These are phyloP conservation scores for Trichosporon faecale DNA, from an alignment of 1,284 basidiomycete species.

Conservation along the genomic window DNA sequence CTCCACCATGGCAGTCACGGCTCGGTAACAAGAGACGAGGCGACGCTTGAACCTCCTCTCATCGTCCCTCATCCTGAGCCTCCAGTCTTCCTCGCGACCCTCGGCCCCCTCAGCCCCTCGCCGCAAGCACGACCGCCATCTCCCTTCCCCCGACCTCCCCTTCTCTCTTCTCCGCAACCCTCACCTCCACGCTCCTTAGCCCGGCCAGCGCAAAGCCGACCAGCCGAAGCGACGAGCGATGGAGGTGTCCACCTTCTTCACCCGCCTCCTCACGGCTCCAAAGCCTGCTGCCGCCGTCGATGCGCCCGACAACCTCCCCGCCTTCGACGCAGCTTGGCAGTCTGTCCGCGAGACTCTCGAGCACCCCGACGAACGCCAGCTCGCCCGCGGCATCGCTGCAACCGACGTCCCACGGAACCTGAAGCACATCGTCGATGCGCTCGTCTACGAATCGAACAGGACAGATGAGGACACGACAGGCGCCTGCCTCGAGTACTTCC, in stretches of 20 bases:
- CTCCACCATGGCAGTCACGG: constrained; percentile 7
- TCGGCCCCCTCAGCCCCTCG: background rate
- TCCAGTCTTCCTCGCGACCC: background rate
- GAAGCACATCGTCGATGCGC: constrained; percentile 76
- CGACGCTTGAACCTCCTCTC: background rate
- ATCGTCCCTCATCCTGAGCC: background rate
- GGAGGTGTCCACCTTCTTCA: constrained; percentile 47
- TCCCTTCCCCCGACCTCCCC: background rate
- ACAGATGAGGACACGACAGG: constrained; percentile 80
- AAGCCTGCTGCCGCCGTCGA: constrained; percentile 24
- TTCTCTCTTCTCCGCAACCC: background rate
- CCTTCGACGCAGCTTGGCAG: constrained; percentile 45
- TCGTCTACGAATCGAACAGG: constrained; percentile 79
- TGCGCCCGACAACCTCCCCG: constrained; percentile 36
- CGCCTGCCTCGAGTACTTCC: constrained; percentile 80
- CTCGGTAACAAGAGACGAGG: background rate
- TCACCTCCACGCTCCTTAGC: background rate
- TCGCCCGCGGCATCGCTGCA: constrained; percentile 65
- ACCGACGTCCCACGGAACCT: constrained; percentile 77
- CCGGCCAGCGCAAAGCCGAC: background rate
- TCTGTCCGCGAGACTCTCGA: constrained; percentile 32
- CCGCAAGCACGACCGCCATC: background rate
- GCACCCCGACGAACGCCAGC: constrained; percentile 48
- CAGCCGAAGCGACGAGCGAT: constrained; percentile 22
- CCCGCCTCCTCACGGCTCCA: constrained; percentile 42